Evolutionary conservation across 2,329 filamentous ascomycete genomes (phyloP), one percentile per base, ranked within the genome.

Genomic region (Xylaria hypoxylon): DNA sequence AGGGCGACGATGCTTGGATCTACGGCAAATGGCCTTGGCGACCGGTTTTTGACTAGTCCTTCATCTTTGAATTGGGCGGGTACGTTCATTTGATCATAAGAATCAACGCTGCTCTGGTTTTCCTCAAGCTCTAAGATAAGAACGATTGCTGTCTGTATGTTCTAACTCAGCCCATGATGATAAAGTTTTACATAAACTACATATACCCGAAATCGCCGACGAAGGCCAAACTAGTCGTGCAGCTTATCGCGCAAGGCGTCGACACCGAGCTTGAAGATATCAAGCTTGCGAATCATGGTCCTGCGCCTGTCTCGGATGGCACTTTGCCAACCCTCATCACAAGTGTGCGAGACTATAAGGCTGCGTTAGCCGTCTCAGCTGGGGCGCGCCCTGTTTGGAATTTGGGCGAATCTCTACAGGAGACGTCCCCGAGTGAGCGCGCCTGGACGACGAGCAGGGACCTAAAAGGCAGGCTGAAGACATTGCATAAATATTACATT

Each of bases 111-210:
- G 42, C 4, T 22, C n/a, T 22, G 5, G 42, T 45, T 7, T 45
- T 22, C n/a, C n/a, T 45, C 24, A 45, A 45, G 42, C 42, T 45
- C n/a, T 19, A 45, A 22, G 17, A 53, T 53, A 40, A 53, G 15
- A 53, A 19, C 28, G 28, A 53, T 53, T 53, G 51, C 51, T 53
- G 19, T 53, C 28, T 40, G 6, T 53, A 53, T 53, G 35, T 53
- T 53, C 28, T 53, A n/a, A n/a, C n/a, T n/a, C n/a, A n/a, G n/a
- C n/a, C n/a, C n/a, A n/a, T 35, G 8, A 44, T 44, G 42, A 44
- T 44, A 5, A 22, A 44, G 17, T 44, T 44, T 6, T 44, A 44
- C 42, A 19, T 2, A 6, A 44, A 19, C n/a, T 44, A 19, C 42
- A 22, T 44, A 44, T 2, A 44, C 42, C 42, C n/a, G n/a, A 44